These are phyloP conservation scores for Tolypocladium amazonense DNA, from an alignment of 2,329 filamentous ascomycete species.

Conservation along the genomic window DNA sequence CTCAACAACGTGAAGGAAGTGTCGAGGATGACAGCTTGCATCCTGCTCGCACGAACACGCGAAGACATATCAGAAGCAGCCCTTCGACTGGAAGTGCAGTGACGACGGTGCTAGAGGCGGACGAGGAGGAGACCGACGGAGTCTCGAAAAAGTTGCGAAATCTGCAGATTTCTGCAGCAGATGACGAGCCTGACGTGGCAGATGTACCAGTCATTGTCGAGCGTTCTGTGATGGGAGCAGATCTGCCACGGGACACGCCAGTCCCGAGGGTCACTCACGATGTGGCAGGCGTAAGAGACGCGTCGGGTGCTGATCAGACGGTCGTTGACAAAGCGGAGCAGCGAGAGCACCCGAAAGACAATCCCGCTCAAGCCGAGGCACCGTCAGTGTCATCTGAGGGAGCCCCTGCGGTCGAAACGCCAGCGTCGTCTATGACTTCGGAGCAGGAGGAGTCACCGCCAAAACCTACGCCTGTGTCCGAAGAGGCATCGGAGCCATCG, in stretches of 20 bases:
- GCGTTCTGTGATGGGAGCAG: constrained; percentile 15
- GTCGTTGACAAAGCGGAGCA: constrained; percentile 1
- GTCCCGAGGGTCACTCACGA: constrained; percentile 5
- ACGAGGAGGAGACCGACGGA: constrained; percentile 56
- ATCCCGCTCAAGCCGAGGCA: not conserved
- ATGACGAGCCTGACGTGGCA: constrained; percentile 32
- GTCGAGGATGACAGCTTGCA: constrained; percentile 39
- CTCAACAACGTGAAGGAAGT: constrained; percentile 16
- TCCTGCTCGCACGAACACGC: constrained; percentile 57
- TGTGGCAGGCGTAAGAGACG: constrained; percentile 1
- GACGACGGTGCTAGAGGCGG: constrained; percentile 71
- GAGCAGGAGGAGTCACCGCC: not conserved
- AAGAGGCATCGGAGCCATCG: not conserved
- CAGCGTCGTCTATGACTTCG: not conserved
- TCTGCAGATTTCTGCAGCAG: constrained; percentile 44
- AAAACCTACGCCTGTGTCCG: not conserved
- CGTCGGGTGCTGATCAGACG: constrained; percentile 2
- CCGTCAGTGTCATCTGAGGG: not conserved
- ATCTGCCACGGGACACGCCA: not conserved
- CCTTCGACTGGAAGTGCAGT: constrained; percentile 71
- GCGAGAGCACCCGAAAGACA: not conserved
- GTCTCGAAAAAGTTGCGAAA: constrained; percentile 33
- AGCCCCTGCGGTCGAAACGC: not conserved
- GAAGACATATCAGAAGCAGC: constrained; percentile 70
- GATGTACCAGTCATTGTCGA: constrained; percentile 32